A percentile compares a stretch with the other conserved stretches of the same genome.
Evolutionary conservation across 306 rosid genomes (phyloP).

Genomic region (Corylus americana): DNA sequence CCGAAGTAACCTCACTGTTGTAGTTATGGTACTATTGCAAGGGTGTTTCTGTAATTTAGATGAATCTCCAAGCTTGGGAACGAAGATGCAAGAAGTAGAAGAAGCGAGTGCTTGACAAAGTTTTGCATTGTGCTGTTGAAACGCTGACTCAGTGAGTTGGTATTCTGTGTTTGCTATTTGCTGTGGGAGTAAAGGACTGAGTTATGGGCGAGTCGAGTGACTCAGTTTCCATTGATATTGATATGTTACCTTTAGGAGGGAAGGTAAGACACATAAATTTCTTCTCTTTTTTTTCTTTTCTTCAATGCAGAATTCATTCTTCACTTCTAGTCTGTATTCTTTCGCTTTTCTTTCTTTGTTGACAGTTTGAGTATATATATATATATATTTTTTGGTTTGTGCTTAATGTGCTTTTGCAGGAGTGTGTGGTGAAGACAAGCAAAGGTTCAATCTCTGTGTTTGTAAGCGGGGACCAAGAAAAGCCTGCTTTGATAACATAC

Average conservation of each 20-base stretch:
- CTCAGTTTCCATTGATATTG: slow-evolving; percentile 76
- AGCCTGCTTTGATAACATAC: slow-evolving; percentile 82
- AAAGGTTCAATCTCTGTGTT: slow-evolving; percentile 77
- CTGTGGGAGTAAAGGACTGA: slow-evolving; percentile 26
- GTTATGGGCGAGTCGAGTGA: slow-evolving; percentile 72
- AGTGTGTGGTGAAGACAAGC: slow-evolving; percentile 73
- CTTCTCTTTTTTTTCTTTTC: background rate
- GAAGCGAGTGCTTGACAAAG: slow-evolving; percentile 6
- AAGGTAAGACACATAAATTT: slow-evolving; percentile 43
- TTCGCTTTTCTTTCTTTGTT: background rate
- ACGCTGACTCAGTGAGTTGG: background rate
- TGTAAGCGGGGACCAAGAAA: slow-evolving; percentile 85
- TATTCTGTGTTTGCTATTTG: background rate
- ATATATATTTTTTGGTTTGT: background rate
- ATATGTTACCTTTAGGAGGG: slow-evolving; percentile 72
- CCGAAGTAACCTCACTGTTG: background rate
- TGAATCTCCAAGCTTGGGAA: background rate
- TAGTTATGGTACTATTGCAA: background rate
- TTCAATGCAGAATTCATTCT: background rate
- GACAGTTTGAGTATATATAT: background rate
- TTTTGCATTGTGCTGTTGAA: background rate
- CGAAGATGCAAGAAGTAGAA: background rate
- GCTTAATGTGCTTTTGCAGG: slow-evolving; percentile 46
- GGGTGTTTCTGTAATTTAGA: slow-evolving; percentile 41
- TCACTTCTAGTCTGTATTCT: background rate